Base-by-base conservation (phyloP, 176 grass and related monocot genomes). In the Oryza coarctata region DNA sequence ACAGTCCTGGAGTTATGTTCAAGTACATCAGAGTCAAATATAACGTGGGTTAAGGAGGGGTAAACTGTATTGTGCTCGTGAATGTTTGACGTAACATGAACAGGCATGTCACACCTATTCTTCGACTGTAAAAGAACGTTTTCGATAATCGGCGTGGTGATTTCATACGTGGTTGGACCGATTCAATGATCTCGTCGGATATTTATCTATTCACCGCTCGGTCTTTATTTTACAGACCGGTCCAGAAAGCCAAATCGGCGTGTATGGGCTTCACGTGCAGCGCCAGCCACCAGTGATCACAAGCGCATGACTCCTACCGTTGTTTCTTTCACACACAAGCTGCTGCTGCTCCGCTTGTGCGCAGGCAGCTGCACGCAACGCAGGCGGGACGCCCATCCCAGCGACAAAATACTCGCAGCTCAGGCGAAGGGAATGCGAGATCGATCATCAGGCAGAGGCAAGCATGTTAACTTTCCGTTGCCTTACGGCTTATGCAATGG, bases 391-490 rank as follows among this genome's bases (percentile, higher is more conserved):
- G 49, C 0, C 18, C 49, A 55, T 22, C n/a, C 10, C 35, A 8
- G 33, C 0, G 33, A 75, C 20, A 57, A 35, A 75, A 55, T 6
- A 9, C 12, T n/a, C 45, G 31, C 30, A 28, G 20, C 9, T 1
- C 9, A 44, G 44, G 55, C 55, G n/a, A 60, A 58, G 55, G 55
- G 30, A 6, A 77, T 17, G 23, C 8, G 30, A 38, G 12, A 28
- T 40, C 20, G 2, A 20, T 33, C 32, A n/a, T 6, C 18, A 20
- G 4, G 3, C 41, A 20, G n/a, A 31, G 36, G 31, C 68, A 73
- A 6, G 49, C 36, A 47, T 17, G 38, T 57, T n/a, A 35, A 49
- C 40, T 83, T 74, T 29, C 70, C 80, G 80, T 74, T 65, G 70
- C 58, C 80, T 65, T 83, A 47, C 28, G 70, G 40, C 14, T 52